These are phyloP conservation scores for Canavalia ensiformis DNA, from an alignment of 306 rosid species.

Conservation along the genomic window DNA sequence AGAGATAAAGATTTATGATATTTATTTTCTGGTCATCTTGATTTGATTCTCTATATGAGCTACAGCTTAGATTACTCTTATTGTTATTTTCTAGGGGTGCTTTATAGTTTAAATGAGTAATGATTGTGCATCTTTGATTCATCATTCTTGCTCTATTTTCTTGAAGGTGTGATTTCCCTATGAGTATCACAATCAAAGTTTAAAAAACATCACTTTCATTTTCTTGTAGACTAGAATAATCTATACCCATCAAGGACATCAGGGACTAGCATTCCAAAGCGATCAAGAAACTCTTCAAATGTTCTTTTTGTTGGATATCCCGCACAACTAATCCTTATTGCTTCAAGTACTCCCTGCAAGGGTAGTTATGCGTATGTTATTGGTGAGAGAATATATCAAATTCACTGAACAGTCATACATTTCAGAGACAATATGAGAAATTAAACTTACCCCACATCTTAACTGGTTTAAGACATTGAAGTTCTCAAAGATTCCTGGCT, in stretches of 20 bases:
- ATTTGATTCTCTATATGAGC: slow-evolving; percentile 30
- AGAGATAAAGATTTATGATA: slow-evolving; percentile 7
- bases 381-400: slow-evolving; percentile 7
- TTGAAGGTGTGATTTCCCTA: not conserved
- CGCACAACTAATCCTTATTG: slow-evolving; percentile 90
- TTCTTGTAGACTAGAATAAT: slow-evolving; percentile 32
- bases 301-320: slow-evolving; percentile 92
- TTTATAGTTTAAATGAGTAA: slow-evolving; percentile 27
- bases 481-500: slow-evolving; percentile 91
- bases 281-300: slow-evolving; percentile 87
- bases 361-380: slow-evolving; percentile 21
- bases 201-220: slow-evolving; percentile 6
- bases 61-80: slow-evolving; percentile 6
- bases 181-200: not conserved
- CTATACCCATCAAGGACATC: slow-evolving; percentile 84
- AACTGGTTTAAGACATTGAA: slow-evolving; percentile 82
- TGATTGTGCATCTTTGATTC: slow-evolving; percentile 33
- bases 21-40: slow-evolving; percentile 25
- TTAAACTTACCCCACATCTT: slow-evolving; percentile 81
- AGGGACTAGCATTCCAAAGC: slow-evolving; percentile 92
- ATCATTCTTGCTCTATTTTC: slow-evolving; percentile 43
- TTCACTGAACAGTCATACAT: slow-evolving; percentile 2
- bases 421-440: slow-evolving; percentile 29
- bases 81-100: slow-evolving; percentile 31
- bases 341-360: slow-evolving; percentile 90